These are phyloP conservation scores for Oryza australiensis DNA, from an alignment of 176 grass and related monocot genomes.

Conservation along the genomic window DNA sequence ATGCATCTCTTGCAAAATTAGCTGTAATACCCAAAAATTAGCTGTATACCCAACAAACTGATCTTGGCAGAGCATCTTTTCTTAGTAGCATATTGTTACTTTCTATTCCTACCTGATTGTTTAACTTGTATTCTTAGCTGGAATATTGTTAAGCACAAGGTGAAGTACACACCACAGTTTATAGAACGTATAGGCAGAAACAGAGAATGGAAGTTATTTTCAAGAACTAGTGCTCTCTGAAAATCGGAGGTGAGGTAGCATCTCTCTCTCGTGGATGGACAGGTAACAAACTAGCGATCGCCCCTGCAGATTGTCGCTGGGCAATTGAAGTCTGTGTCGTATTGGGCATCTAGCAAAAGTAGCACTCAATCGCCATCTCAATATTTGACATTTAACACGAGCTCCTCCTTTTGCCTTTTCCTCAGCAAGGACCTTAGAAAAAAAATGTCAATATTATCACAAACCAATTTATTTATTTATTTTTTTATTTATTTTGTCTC, in stretches of 20 bases:
- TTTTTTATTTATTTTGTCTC: background rate
- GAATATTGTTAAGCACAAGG: background rate
- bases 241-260: background rate
- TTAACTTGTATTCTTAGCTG: background rate
- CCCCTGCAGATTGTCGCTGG: slow-evolving; percentile 4
- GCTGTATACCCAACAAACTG: background rate
- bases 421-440: slow-evolving; percentile 7
- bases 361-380: background rate
- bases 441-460: slow-evolving; percentile 3
- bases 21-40: slow-evolving; percentile 10
- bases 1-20: background rate
- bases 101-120: background rate
- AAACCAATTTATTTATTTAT: background rate
- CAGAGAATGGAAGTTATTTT: background rate
- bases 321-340: background rate
- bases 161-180: background rate
- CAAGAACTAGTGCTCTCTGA: background rate
- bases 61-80: background rate
- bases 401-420: slow-evolving; percentile 14
- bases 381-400: slow-evolving; percentile 1
- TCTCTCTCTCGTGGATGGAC: background rate
- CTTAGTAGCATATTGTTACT: background rate
- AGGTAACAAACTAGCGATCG: slow-evolving; percentile 17
- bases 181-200: background rate
- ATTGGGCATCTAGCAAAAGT: background rate